Evolutionary conservation across 805 yeast genomes (phyloP).

Genomic region (Wickerhamomyces alni): DNA sequence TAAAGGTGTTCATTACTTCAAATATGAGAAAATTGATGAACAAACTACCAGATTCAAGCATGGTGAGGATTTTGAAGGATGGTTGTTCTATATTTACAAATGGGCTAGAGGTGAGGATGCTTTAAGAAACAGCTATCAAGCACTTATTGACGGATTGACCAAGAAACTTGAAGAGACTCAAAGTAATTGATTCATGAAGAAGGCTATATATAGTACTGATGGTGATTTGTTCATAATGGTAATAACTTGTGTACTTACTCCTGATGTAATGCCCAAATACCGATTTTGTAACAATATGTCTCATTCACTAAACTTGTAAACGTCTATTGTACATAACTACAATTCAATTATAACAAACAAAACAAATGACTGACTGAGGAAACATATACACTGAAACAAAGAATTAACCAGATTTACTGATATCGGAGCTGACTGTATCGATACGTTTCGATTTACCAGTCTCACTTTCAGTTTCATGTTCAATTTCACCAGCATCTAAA

Average conservation of each 20-base stretch:
- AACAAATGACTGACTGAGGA: no score
- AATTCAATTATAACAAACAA: no score
- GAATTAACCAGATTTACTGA: neutral
- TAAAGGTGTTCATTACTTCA: constrained; percentile 4
- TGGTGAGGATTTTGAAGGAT: constrained; percentile 4
- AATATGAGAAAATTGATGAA: constrained; percentile 2
- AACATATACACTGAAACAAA: no score
- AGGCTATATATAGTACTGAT: no score
- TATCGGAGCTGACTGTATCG: neutral
- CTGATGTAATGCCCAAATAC: no score
- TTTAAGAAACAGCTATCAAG: neutral
- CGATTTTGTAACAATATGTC: no score
- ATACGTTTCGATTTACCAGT: neutral
- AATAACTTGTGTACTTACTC: no score
- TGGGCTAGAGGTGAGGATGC: neutral
- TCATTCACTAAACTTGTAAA: no score
- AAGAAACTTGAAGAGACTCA: neutral
- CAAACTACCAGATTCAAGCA: constrained; percentile 1
- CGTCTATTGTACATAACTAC: no score
- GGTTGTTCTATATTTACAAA: neutral
- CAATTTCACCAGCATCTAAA: neutral
- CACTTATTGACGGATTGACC: neutral
- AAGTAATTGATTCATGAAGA: neutral
- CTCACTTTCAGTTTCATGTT: neutral
- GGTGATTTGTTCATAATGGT: no score